A percentile compares a stretch with the other conserved stretches of the same genome.
phyloP scores from a whole-genome alignment of 2,329 filamentous ascomycete genomes.

The Venturia asperata region DNA sequence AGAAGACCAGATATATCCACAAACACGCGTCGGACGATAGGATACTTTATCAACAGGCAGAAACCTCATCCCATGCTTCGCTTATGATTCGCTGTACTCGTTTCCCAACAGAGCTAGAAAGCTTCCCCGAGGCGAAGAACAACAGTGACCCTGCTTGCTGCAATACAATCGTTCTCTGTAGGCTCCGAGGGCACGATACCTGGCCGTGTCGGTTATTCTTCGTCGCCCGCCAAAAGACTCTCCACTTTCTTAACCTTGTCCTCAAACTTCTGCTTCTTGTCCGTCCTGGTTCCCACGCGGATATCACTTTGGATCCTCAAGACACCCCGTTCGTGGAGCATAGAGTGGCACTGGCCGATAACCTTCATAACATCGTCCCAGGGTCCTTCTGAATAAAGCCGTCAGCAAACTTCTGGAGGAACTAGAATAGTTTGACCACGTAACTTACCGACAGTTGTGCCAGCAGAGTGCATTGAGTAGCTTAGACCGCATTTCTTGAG shows the following conservation, averaged over 20 bases:
- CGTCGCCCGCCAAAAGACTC: constrained; percentile 40
- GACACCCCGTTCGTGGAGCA: constrained; percentile 70
- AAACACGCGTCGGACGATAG: neutral
- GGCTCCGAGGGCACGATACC: no score
- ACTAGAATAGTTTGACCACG: constrained; percentile 27
- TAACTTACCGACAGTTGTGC: constrained; percentile 75
- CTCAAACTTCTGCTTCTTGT: constrained; percentile 73
- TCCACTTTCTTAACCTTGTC: constrained; percentile 67
- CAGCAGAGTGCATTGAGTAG: constrained; percentile 87
- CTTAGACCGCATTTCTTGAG: constrained; percentile 72
- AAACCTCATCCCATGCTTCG: neutral
- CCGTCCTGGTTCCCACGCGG: constrained; percentile 74
- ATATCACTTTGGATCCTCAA: constrained; percentile 84
- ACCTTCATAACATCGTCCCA: constrained; percentile 84
- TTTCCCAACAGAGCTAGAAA: neutral
- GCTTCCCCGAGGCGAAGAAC: neutral
- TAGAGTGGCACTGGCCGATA: constrained; percentile 76
- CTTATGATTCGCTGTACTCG: neutral
- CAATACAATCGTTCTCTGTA: neutral
- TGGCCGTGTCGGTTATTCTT: no score
- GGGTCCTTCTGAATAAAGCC: constrained; percentile 59
- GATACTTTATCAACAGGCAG: neutral
- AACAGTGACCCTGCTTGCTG: neutral
- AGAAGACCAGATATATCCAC: neutral
- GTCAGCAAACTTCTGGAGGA: constrained; percentile 15